These are phyloP conservation scores for Trichoderma reesei DNA, from an alignment of 495 filamentous ascomycete genomes.

Conservation along the genomic window DNA sequence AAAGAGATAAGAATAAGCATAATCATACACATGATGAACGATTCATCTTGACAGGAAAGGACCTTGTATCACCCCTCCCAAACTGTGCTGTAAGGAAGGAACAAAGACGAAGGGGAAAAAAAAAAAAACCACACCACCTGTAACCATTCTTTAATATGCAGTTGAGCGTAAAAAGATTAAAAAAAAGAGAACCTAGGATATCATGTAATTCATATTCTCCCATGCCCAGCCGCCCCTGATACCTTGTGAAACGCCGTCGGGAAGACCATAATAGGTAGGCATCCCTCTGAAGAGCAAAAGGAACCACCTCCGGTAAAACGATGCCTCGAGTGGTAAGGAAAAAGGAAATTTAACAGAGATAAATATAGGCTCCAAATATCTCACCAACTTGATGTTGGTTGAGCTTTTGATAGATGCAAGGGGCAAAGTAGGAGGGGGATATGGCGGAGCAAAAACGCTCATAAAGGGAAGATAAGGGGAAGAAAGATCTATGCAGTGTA, in stretches of 20 bases:
- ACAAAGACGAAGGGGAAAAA: no score
- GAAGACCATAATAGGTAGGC: background rate
- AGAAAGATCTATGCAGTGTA: background rate
- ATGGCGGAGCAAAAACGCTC: background rate
- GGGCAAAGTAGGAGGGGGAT: background rate
- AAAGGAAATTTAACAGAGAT: background rate
- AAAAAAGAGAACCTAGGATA: background rate
- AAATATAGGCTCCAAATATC: background rate
- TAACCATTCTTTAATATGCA: conserved; percentile 1
- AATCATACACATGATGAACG: conserved; percentile 6
- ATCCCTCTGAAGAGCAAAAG: background rate
- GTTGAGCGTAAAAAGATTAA: background rate
- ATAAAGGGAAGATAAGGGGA: background rate
- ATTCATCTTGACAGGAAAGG: background rate
- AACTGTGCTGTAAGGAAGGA: no score
- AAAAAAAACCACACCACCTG: background rate
- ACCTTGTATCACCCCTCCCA: background rate
- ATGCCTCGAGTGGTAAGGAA: no score
- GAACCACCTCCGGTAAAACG: background rate
- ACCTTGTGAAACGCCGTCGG: background rate
- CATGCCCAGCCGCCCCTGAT: background rate
- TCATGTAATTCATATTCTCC: background rate
- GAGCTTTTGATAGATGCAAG: background rate
- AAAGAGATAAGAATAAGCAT: no score
- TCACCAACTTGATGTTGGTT: background rate